Evolutionary conservation across 2,329 filamentous ascomycete species (phyloP), one percentile per base, ranked within the genome.

Genomic region (Aureobasidium pullulans): DNA sequence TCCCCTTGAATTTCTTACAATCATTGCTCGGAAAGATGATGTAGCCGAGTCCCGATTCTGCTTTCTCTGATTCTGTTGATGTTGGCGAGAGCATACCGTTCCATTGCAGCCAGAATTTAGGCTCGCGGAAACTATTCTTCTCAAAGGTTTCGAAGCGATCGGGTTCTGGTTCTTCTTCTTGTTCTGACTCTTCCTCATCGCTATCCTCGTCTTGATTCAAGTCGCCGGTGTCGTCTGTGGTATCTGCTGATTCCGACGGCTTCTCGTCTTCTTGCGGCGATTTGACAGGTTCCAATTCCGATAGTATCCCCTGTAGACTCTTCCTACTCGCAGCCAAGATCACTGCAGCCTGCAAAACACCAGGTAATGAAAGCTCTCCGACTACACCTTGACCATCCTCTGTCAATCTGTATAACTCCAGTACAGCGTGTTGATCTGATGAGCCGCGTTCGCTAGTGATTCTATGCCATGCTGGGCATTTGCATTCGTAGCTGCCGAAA

Each of bases 121-220:
- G 53, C 19, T 57, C 43, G 28, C 53, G 29, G 53, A 57, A 57
- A 39, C 53, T 57, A 31, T 57, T 57, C 32, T 57, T 57, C 23
- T 57, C 53, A n/a, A 57, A 57, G 6, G 31, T 57, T 5, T 28
- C n/a, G 31, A 47, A 46, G 16, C 53, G 40, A n/a, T 54, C 50
- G 11, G 49, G 34, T 23, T 40, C 23, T 8, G n/a, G 11, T 10
- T 56, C 15, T 31, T 56, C n/a, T 44, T 47, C 53, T 16, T n/a
- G 10, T 9, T 57, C 53, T 39, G 29, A 10, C 2, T 57, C 53
- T 10, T 37, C 19, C 16, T 37, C 53, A 9, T 46, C 53, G 8
- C 32, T 39, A 1, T 57, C 53, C 9, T 39, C 40, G 4, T 47
- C 53, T 9, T 15, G n/a, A 13, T 36, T 11, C 6, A 23, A n/a